Evolutionary conservation across 768 basidiomycete species (phyloP).

Genomic region (Hebeloma cylindrosporum): DNA sequence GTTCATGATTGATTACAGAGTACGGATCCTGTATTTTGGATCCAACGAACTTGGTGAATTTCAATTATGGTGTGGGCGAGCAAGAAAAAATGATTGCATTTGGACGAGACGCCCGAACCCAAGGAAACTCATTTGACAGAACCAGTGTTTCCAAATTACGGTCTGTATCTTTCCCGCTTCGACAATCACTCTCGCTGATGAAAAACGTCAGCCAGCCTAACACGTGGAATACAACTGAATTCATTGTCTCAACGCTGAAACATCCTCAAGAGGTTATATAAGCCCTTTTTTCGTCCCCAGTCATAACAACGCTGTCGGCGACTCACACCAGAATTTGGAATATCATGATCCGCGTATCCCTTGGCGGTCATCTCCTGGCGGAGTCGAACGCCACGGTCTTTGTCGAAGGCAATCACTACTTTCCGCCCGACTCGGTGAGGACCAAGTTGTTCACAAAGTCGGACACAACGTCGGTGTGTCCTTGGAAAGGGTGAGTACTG

Average conservation of each 20-base stretch:
- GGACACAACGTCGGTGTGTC: constrained; percentile 48
- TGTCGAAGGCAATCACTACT: constrained; percentile 74
- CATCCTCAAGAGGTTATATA: neutral
- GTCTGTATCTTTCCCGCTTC: neutral
- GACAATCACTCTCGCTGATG: neutral
- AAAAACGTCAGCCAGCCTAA: neutral
- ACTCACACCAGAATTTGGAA: constrained; percentile 3
- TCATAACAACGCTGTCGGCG: neutral
- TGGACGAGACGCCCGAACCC: constrained; percentile 13
- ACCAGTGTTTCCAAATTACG: neutral
- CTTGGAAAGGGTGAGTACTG: constrained; percentile 70
- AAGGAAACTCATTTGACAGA: constrained; percentile 9
- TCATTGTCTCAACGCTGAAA: no score
- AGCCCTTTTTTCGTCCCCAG: neutral
- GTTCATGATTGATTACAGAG: constrained; percentile 10
- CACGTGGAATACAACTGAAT: no score
- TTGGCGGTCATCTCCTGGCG: constrained; percentile 55
- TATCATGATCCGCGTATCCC: constrained; percentile 52
- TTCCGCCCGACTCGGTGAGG: constrained; percentile 58
- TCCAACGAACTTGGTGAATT: constrained; percentile 15
- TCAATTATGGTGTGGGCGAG: constrained; percentile 20
- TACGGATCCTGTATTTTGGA: constrained; percentile 18
- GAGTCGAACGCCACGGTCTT: constrained; percentile 53
- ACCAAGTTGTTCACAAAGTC: constrained; percentile 49
- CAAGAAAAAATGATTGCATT: constrained; percentile 10